These are phyloP conservation scores for Fusarium xylarioides DNA, from an alignment of 2,329 filamentous ascomycete genomes.

Conservation along the genomic window DNA sequence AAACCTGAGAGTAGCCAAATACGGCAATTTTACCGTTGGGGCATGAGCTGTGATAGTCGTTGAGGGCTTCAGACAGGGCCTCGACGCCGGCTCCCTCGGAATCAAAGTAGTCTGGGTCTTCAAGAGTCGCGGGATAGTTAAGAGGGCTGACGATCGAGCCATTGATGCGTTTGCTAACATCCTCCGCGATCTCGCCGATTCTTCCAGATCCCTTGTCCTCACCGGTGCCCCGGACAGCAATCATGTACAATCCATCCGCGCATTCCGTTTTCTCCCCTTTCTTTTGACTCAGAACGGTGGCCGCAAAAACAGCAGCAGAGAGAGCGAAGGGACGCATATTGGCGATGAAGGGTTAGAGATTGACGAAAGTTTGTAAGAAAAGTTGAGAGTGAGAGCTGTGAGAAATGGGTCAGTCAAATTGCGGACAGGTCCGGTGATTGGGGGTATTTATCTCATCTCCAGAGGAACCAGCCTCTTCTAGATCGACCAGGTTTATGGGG, in stretches of 20 bases:
- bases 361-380: background rate
- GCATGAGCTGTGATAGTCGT: slow-evolving; percentile 47
- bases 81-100: slow-evolving; percentile 49
- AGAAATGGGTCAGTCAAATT: background rate
- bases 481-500: slow-evolving; percentile 13
- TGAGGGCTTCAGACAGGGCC: slow-evolving; percentile 45
- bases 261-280: slow-evolving; percentile 39
- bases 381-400: background rate
- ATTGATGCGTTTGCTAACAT: slow-evolving; percentile 46
- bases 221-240: slow-evolving; percentile 51
- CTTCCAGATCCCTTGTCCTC: slow-evolving; percentile 49
- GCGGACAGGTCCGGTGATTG: background rate
- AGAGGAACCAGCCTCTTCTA: background rate
- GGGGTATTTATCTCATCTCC: slow-evolving; percentile 21
- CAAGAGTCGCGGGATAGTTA: slow-evolving; percentile 51
- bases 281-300: slow-evolving; percentile 36
- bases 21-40: slow-evolving; percentile 53
- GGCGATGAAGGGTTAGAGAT: background rate
- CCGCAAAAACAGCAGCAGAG: slow-evolving; percentile 40
- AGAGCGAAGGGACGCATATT: slow-evolving; percentile 33
- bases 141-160: slow-evolving; percentile 48
- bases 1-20: slow-evolving; percentile 54
- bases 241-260: slow-evolving; percentile 50
- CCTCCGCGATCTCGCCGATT: slow-evolving; percentile 46
- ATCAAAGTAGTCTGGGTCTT: slow-evolving; percentile 44